Base-by-base conservation (phyloP, 345 rosid species). In the Populus deltoides region DNA sequence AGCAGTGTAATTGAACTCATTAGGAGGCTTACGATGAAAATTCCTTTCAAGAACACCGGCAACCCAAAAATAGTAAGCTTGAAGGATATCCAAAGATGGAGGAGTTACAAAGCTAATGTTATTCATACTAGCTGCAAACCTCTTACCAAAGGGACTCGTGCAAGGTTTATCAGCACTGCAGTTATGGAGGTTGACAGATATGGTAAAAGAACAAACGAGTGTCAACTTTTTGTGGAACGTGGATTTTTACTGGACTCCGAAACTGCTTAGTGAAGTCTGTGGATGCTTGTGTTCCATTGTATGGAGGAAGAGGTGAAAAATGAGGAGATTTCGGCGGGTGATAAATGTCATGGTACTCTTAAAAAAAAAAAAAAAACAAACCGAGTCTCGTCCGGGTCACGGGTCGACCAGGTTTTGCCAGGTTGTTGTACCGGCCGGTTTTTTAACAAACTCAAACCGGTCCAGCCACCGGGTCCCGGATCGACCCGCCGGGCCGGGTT, bases 1-100 rank as follows among this genome's bases (percentile, higher is more conserved):
- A 6, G 6, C 74, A 0, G 63, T 71, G 63, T 71, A 71, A 49
- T 71, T 71, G 24, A 71, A 71, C 18, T 71, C 74, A 29, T 71
- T 3, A 18, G 76, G 53, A 9, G 68, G 76, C 12, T 73, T 73
- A 7, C 33, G 5, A 11, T 68, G 68, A 24, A 73, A 73, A 33
- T 73, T 43, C 16, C 6, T 4, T 8, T 61, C 35, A 24, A 31
- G 36, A 33, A 73, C 76, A 3, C 53, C 53, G 5, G 0, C 15
- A 10, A 73, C 11, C 3, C 53, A 33, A 5, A 38, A 39, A 39
- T 55, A 59, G 49, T 59, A 73, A 12, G 68, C 76, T 57, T 36
- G 33, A 25, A 73, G 51, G 27, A 73, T 7, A 3, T 73, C 68
- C 5, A 73, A 15, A 0, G 75, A 72, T 38, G 68, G 7, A 20